Conservation (phyloP, 225 moss, liverwort and hornwort genomes). For the Climacium dendroides region DNA sequence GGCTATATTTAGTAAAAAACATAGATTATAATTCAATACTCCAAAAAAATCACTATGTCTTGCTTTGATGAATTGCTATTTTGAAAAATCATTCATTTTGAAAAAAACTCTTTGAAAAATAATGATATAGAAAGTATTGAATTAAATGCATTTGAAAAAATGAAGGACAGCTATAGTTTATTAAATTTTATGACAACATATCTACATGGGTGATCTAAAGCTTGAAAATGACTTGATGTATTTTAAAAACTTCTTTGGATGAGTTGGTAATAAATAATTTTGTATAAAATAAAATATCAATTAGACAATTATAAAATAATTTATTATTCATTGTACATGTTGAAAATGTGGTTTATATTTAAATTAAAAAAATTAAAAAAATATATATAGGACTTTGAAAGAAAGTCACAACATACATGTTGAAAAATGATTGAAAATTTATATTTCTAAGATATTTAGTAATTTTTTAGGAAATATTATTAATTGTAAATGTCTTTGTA, state of each 20-base stretch:
- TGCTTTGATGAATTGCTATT: background rate
- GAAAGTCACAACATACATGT: background rate
- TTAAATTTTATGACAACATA: background rate
- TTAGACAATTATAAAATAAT: too few species aligned
- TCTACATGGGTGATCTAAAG: background rate
- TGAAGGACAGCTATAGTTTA: too few species aligned
- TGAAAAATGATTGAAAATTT: too few species aligned
- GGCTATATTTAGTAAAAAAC: background rate
- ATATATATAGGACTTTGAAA: background rate
- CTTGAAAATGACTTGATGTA: too few species aligned
- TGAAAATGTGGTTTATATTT: background rate
- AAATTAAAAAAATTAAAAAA: rapidly evolving
- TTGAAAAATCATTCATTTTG: background rate
- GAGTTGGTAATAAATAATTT: background rate
- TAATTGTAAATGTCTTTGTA: background rate
- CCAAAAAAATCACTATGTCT: background rate
- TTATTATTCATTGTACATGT: background rate
- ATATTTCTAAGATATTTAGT: rapidly evolving
- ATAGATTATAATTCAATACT: background rate
- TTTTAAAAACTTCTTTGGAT: background rate
- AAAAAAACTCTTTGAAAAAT: background rate
- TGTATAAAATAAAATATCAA: background rate
- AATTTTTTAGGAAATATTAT: background rate
- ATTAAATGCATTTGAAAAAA: background rate
- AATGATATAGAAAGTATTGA: background rate